These are phyloP conservation scores for Microdochium trichocladiopsis DNA, from an alignment of 2,329 filamentous ascomycete genomes.

Conservation along the genomic window DNA sequence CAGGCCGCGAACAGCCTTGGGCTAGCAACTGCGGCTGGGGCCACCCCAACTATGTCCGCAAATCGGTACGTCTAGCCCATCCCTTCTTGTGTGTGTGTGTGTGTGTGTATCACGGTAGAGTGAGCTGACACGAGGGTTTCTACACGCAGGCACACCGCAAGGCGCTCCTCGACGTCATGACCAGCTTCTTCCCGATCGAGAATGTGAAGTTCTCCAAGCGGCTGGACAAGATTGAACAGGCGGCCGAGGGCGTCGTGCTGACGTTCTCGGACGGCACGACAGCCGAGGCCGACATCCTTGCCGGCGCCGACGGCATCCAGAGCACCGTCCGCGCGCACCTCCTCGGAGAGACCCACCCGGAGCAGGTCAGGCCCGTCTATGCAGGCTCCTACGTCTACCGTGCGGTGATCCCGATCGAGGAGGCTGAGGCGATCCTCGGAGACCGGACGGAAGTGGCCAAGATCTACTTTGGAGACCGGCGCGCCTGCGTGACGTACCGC, in stretches of 20 bases:
- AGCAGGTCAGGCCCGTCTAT: slow-evolving; percentile 20
- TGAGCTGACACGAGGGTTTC: not conserved
- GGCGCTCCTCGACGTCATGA: not conserved
- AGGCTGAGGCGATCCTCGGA: slow-evolving; percentile 7
- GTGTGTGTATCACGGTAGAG: not conserved
- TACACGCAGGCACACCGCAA: not conserved
- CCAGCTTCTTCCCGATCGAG: not conserved
- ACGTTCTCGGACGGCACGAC: not conserved
- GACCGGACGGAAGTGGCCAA: not conserved
- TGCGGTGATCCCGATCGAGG: slow-evolving; percentile 17
- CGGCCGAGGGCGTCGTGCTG: not conserved
- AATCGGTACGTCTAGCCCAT: not conserved
- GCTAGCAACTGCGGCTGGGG: not conserved
- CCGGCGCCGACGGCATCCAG: slow-evolving; percentile 27
- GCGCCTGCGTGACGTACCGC: not conserved
- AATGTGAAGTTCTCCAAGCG: not conserved
- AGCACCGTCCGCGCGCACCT: slow-evolving; percentile 19
- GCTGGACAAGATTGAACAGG: not conserved
- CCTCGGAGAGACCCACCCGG: slow-evolving; percentile 19
- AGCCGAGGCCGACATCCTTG: slow-evolving; percentile 19
- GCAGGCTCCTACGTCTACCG: slow-evolving; percentile 22
- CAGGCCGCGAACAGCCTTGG: not conserved
- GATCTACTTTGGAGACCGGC: not conserved
- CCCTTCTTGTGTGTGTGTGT: not conserved
- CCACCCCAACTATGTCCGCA: not conserved